Evolutionary conservation across 225 moss, liverwort and hornwort genomes (phyloP).

Genomic region (Pleurozium schreberi): DNA sequence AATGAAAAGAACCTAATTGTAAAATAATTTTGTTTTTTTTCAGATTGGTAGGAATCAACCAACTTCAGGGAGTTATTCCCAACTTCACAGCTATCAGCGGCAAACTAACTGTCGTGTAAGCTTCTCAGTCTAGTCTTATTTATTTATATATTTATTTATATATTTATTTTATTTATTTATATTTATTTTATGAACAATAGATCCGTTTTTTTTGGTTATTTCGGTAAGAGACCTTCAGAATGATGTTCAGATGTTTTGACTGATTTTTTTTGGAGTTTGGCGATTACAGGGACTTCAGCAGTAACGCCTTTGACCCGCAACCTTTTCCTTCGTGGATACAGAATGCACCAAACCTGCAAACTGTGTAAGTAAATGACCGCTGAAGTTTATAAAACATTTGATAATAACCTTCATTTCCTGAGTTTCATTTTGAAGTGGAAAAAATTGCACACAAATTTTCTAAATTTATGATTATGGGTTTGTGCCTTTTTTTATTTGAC

Average conservation of each 20-base stretch:
- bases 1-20: neutral
- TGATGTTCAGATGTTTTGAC: neutral
- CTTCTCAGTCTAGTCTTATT: too few relatives aligned
- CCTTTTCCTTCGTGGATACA: constrained; percentile 39
- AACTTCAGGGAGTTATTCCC: constrained; percentile 22
- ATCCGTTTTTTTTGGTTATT: neutral
- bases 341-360: neutral
- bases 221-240: too few relatives aligned
- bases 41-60: constrained; percentile 27
- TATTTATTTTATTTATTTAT: too few relatives aligned
- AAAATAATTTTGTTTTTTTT: neutral
- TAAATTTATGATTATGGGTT: neutral
- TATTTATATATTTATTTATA: too few relatives aligned
- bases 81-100: constrained; percentile 17
- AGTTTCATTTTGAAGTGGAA: neutral
- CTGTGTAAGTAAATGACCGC: constrained; percentile 48
- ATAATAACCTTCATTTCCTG: neutral
- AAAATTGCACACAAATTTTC: neutral
- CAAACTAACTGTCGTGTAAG: constrained; percentile 39
- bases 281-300: constrained; percentile 53
- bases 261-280: neutral
- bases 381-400: neutral
- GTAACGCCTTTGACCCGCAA: constrained; percentile 22
- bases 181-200: too few relatives aligned
- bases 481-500: neutral